These are phyloP conservation scores for Vachellia collinsii DNA, from an alignment of 306 rosid species.

Conservation along the genomic window DNA sequence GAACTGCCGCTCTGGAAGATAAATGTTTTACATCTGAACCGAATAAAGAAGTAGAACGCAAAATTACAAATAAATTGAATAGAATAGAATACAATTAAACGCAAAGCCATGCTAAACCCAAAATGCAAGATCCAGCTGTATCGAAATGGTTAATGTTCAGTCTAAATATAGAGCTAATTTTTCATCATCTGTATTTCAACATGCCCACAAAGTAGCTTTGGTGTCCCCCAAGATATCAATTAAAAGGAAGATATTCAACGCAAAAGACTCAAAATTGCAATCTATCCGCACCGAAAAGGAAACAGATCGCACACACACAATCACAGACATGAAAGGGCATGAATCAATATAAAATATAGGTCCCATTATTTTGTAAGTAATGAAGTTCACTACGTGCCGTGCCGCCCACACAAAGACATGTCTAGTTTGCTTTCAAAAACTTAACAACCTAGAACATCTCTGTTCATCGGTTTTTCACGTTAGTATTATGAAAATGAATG, in stretches of 20 bases:
- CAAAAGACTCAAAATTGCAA: background rate
- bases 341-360: background rate
- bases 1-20: conserved; percentile 59
- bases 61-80: conserved; percentile 8
- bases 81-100: background rate
- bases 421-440: background rate
- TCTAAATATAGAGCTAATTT: background rate
- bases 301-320: background rate
- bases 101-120: background rate
- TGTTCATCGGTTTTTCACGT: background rate
- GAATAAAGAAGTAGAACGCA: conserved; percentile 14
- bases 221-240: background rate
- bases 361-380: background rate
- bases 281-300: background rate
- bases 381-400: background rate
- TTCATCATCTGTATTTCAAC: background rate
- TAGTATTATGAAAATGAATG: background rate
- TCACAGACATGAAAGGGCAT: background rate
- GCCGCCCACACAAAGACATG: background rate
- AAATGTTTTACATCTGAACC: conserved; percentile 58
- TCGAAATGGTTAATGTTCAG: background rate
- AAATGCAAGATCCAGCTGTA: too few relatives aligned
- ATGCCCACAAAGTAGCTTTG: background rate
- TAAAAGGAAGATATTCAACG: background rate
- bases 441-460: background rate